Conservation (phyloP, 345 rosid genomes). For the Populus tremula region DNA sequence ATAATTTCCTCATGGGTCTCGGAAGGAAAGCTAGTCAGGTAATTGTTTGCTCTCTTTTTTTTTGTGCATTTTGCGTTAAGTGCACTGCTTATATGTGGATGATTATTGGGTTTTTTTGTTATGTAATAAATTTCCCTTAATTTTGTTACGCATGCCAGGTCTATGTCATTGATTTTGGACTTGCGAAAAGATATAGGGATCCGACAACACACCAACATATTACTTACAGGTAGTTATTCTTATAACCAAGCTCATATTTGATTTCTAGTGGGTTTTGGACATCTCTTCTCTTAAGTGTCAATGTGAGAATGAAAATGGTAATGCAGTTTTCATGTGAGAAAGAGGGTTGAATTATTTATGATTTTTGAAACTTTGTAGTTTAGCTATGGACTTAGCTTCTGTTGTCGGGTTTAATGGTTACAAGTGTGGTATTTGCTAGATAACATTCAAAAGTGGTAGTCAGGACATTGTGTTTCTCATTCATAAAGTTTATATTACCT, state of each 20-base stretch:
- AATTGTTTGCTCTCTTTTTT: neutral
- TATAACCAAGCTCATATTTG: neutral
- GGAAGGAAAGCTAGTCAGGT: conserved; percentile 80
- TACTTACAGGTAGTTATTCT: conserved; percentile 68
- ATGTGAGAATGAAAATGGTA: neutral
- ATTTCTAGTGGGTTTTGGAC: neutral
- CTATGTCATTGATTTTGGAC: conserved; percentile 84
- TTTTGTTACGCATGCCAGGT: conserved; percentile 44
- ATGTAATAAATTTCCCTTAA: neutral
- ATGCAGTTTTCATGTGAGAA: neutral
- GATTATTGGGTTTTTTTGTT: neutral
- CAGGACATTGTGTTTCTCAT: neutral
- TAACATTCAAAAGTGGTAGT: neutral
- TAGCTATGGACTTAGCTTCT: neutral
- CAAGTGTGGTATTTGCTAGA: neutral
- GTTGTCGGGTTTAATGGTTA: neutral
- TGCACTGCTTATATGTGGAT: neutral
- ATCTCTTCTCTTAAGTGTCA: neutral
- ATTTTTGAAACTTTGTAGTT: neutral
- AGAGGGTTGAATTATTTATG: neutral
- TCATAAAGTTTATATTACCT: neutral
- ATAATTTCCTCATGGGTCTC: conserved; percentile 80
- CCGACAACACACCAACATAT: conserved; percentile 77
- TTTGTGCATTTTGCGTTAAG: neutral
- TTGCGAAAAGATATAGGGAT: conserved; percentile 82